phyloP scores from a whole-genome alignment of 164 flowering plant species.

The Vitis rotundifolia region DNA sequence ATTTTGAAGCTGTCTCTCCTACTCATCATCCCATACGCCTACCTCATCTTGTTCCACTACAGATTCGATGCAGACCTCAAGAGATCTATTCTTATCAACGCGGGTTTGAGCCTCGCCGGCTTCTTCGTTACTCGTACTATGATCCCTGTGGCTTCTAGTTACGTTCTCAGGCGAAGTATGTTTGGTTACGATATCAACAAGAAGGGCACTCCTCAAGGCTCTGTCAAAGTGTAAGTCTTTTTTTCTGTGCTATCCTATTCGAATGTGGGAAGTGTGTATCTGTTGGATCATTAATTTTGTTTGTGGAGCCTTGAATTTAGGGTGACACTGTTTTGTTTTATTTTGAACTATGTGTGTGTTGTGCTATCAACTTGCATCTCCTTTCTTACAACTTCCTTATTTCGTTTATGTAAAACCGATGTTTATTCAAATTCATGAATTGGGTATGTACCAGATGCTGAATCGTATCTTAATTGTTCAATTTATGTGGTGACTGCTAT shows the following conservation, averaged over 20 bases:
- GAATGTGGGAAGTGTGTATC: background rate
- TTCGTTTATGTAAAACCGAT: too few relatives aligned
- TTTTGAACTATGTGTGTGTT: too few relatives aligned
- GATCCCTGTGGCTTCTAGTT: conserved; percentile 84
- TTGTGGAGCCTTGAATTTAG: background rate
- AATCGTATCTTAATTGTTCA: too few relatives aligned
- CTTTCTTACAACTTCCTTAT: too few relatives aligned
- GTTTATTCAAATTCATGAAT: too few relatives aligned
- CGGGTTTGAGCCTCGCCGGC: conserved; percentile 59
- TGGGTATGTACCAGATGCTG: too few relatives aligned
- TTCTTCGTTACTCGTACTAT: conserved; percentile 50
- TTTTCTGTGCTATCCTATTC: background rate
- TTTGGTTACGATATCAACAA: conserved; percentile 90
- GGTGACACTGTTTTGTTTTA: too few relatives aligned
- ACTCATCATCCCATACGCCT: conserved; percentile 51
- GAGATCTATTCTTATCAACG: conserved; percentile 67
- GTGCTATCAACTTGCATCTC: too few relatives aligned
- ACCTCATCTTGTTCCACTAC: conserved; percentile 60
- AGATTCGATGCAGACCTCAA: conserved; percentile 57
- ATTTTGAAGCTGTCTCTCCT: conserved; percentile 41
- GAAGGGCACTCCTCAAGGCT: conserved; percentile 82
- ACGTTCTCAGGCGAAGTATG: conserved; percentile 62
- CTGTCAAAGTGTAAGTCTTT: conserved; percentile 73
- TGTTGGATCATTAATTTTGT: background rate
- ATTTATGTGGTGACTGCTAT: background rate